phyloP scores from a whole-genome alignment of 2,329 filamentous ascomycete species.

The Trichoderma gracile region DNA sequence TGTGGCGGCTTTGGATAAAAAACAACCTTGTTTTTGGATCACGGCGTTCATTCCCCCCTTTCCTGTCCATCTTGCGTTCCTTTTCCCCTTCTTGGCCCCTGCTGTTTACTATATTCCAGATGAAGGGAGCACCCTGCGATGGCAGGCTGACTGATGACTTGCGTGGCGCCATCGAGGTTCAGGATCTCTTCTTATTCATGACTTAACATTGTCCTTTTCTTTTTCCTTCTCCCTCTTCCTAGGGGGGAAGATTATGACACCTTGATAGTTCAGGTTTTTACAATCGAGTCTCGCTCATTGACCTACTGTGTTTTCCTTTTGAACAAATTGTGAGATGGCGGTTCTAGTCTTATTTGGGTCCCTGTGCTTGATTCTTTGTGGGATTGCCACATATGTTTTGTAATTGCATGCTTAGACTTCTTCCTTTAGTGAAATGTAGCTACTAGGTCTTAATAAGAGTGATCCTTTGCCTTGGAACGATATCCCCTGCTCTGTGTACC shows the following conservation, averaged over 20 bases:
- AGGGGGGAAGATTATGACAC: conserved; percentile 20
- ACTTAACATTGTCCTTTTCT: conserved; percentile 11
- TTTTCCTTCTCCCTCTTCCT: not conserved
- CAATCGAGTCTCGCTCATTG: conserved; percentile 22
- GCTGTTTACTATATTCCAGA: conserved; percentile 12
- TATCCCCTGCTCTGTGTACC: not conserved
- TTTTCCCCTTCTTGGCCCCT: conserved; percentile 3
- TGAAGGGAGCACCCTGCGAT: conserved; percentile 23
- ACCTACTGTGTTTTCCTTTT: conserved; percentile 1
- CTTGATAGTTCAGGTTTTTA: conserved; percentile 24
- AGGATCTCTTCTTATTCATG: conserved; percentile 25
- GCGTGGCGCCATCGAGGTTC: conserved; percentile 24
- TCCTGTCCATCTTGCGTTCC: conserved; percentile 27
- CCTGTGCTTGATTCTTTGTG: not conserved
- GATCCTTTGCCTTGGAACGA: not conserved
- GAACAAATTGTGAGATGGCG: conserved; percentile 1
- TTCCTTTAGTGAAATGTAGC: conserved; percentile 1
- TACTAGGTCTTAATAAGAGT: conserved; percentile 9
- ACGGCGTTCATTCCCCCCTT: conserved; percentile 34
- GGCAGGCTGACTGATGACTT: conserved; percentile 27
- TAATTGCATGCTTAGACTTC: conserved; percentile 20
- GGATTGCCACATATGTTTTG: conserved; percentile 9
- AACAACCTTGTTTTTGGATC: conserved; percentile 32
- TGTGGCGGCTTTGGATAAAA: conserved; percentile 37
- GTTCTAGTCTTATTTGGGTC: not conserved